Evolutionary conservation across 768 basidiomycete genomes (phyloP).

Genomic region (Leucogyrophana mollusca): DNA sequence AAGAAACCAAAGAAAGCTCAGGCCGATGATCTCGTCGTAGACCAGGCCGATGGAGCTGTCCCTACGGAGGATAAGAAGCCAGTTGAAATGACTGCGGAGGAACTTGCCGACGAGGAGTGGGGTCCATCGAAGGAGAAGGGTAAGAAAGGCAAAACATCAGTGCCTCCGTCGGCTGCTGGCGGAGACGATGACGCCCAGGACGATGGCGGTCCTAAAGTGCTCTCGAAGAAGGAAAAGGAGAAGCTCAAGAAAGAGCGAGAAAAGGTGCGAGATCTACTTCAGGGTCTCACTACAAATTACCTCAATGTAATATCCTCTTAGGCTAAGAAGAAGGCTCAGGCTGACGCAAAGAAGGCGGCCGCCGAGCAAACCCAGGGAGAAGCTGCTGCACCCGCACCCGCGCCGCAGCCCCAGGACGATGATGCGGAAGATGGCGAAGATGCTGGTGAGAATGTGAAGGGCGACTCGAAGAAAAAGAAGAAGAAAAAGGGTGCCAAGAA

Average conservation of each 20-base stretch:
- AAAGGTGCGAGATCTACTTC: conserved; percentile 54
- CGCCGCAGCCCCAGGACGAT: conserved; percentile 38
- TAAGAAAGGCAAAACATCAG: conserved; percentile 22
- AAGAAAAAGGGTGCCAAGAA: conserved; percentile 83
- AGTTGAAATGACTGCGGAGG: conserved; percentile 62
- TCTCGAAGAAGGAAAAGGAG: conserved; percentile 97
- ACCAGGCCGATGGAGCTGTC: conserved; percentile 21
- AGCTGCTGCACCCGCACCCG: conserved; percentile 29
- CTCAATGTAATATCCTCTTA: conserved; percentile 29
- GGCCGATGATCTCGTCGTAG: conserved; percentile 30
- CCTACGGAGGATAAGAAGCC: conserved; percentile 36
- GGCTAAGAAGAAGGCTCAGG: conserved; percentile 96
- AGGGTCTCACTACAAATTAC: conserved; percentile 5
- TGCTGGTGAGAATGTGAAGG: conserved; percentile 37
- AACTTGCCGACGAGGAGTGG: conserved; percentile 74
- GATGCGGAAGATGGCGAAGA: conserved; percentile 67
- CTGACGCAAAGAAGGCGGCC: conserved; percentile 73
- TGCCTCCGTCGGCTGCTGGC: conserved; percentile 26
- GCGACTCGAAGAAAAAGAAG: conserved; percentile 71
- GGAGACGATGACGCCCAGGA: conserved; percentile 46
- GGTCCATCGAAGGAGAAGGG: conserved; percentile 37
- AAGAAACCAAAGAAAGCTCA: conserved; percentile 43
- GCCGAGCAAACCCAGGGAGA: conserved; percentile 31
- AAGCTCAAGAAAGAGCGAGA: conserved; percentile 95
- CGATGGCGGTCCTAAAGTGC: conserved; percentile 59